Base-by-base conservation (phyloP, 2,329 filamentous ascomycete genomes). In the Cercospora sp. region DNA sequence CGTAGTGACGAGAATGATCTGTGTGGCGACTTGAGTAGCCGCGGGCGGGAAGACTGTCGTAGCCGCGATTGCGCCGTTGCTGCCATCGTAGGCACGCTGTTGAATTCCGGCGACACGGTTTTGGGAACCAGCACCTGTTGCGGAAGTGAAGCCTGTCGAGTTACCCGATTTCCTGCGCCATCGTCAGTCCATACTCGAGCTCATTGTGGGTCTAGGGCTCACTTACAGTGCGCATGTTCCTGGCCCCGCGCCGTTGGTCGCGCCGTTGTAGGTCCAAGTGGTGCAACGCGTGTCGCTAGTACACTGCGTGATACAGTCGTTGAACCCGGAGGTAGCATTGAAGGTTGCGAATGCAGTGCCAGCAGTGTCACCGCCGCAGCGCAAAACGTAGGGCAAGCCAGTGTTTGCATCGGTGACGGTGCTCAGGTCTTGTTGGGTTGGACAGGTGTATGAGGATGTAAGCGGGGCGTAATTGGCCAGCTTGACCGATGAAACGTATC, bases 291-390 rank as follows among this genome's bases (percentile, higher is more conserved):
- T 21, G 28, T 63, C 30, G 45, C n/a, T 26, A 24, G 45, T 63
- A 26, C 65, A 66, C 24, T 16, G 21, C 7, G 30, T 62, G 45
- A 66, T 49, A 49, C 65, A 66, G 45, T 66, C 65, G 24, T 66
- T 66, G 34, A 62, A 66, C 21, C 21, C 43, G 13, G 57, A 49
- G 21, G 49, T 26, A 6, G 55, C 65, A 16, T 18, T 32, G 7
- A 43, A 3, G 12, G n/a, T 24, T 2, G 24, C 21, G 13, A 6
- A 18, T 24, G 45, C 34, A 37, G 18, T 43, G 18, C 45, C 43
- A 12, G 7, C 37, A 6, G 49, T 66, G 10, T 66, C 65, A 10
- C 26, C 32, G 24, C 24, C 45, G 13, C 65, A 66, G 0, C 65
- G 21, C 21, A 66, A n/a, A 32, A 66, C 34, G 16, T 66, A 66